Base-by-base conservation (phyloP, 371 early-diverging fungal genomes). In the Dinochytrium kinnereticum region DNA sequence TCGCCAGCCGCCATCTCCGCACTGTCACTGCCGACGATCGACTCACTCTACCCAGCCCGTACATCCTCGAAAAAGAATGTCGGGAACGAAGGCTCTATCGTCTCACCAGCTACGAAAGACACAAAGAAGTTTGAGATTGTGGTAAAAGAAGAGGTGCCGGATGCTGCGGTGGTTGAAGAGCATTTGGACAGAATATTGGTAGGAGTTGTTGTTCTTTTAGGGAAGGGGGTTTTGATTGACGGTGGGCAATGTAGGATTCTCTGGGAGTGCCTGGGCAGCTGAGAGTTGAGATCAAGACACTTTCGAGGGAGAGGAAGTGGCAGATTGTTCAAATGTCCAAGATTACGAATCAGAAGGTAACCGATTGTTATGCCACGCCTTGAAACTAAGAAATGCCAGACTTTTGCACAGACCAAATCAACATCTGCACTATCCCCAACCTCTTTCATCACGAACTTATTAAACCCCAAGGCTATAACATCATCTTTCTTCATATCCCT, bases 271-370 rank as follows among this genome's bases (percentile, higher is more conserved):
- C 64, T 31, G 5, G 10, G 7, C 64, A 61, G 38, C 33, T 13
- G 7, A 3, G 64, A 13, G 17, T 3, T 7, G 64, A 61, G 34
- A 38, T 61, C 38, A 61, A 38, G 34, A 19, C 64, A 10, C 64
- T 61, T 5, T 33, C 64, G 3, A 21, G 15, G 7, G 64, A 61
- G 5, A 31, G 64, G 19, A 61, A 61, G 34, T 61, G 64, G 64
- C 64, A 61, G 34, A 31, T 61, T 38, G 64, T 61, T 31, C 64
- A 61, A 24, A 15, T 61, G 3, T 61, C 64, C 19, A 13, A 19
- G 33, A 19, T 17, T 7, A 38, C 10, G 3, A 24, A 31, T 7
- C 64, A 61, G 19, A 15, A 7, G 64, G 64, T 38, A 17, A 7
- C 7, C 17, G 26, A 53, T 53, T 13, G 64, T 38, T 17, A 7